Percentiles rank a stretch among this genome's conserved stretches.
phyloP scores from a whole-genome alignment of 192 early-diverging fungal genomes.

The Allomyces javanicus region DNA sequence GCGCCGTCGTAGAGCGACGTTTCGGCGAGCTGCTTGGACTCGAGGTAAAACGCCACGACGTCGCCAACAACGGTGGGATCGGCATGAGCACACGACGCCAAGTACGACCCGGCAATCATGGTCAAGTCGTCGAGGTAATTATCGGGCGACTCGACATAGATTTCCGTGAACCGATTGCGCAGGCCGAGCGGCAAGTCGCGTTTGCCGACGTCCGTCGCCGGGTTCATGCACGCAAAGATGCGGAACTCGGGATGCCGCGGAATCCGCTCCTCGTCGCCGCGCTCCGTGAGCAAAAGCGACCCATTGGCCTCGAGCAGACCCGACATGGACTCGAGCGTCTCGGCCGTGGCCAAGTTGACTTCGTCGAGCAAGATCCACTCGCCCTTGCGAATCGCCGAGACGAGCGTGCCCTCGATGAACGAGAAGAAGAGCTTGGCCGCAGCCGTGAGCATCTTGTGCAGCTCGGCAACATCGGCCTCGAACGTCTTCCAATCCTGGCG shows the following conservation, averaged over 20 bases:
- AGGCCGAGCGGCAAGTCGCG: constrained; percentile 81
- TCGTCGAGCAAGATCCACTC: constrained; percentile 97
- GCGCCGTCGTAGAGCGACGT: constrained; percentile 78
- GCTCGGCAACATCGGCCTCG: not conserved
- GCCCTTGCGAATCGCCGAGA: constrained; percentile 68
- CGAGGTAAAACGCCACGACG: constrained; percentile 65
- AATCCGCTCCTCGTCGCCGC: constrained; percentile 71
- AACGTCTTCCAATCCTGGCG: constrained; percentile 6
- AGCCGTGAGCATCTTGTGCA: not conserved
- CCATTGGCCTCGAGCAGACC: constrained; percentile 59
- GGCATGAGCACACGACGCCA: constrained; percentile 34
- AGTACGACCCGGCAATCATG: constrained; percentile 57
- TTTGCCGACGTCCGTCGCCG: constrained; percentile 94
- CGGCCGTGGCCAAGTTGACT: constrained; percentile 87
- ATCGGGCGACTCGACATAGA: constrained; percentile 87
- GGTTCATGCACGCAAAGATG: constrained; percentile 98
- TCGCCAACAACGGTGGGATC: constrained; percentile 36
- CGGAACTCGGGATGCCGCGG: constrained; percentile 79
- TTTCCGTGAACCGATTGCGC: constrained; percentile 81
- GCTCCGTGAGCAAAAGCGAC: constrained; percentile 72
- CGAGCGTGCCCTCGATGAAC: constrained; percentile 86
- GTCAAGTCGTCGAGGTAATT: constrained; percentile 54
- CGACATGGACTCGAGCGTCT: constrained; percentile 83
- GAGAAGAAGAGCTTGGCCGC: constrained; percentile 55
- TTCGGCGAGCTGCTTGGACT: constrained; percentile 44